These are phyloP conservation scores for Escallonia herrerae DNA, from an alignment of 129 eudicot genomes.

Conservation along the genomic window DNA sequence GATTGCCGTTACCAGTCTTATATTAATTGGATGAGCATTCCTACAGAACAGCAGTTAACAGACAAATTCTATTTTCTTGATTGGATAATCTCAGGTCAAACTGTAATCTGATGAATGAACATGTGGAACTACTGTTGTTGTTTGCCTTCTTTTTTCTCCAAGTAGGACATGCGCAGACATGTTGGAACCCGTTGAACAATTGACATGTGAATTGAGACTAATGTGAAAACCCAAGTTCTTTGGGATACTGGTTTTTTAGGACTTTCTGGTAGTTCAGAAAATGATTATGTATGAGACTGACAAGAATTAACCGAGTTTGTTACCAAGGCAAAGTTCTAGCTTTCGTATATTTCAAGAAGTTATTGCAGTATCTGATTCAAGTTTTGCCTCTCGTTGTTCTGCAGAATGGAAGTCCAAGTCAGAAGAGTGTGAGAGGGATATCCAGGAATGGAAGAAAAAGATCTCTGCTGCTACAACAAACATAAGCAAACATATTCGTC, in stretches of 20 bases:
- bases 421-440: constrained; percentile 78
- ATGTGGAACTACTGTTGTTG: no score
- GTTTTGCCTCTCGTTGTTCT: background rate
- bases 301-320: background rate
- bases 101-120: no score
- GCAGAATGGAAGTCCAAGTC: constrained; percentile 76
- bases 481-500: constrained; percentile 72
- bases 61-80: no score
- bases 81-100: no score
- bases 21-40: background rate
- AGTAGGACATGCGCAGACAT: no score
- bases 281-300: background rate
- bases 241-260: background rate
- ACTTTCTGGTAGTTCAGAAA: background rate
- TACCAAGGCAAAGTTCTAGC: background rate
- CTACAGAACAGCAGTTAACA: no score
- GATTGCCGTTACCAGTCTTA: no score
- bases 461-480: constrained; percentile 82
- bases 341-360: background rate
- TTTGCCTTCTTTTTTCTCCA: no score
- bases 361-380: background rate
- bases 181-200: no score
- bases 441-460: constrained; percentile 79
- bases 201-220: no score
- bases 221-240: background rate